Evolutionary conservation across 2,329 filamentous ascomycete genomes (phyloP), one percentile per base, ranked within the genome.

Genomic region (Cadophora malorum): DNA sequence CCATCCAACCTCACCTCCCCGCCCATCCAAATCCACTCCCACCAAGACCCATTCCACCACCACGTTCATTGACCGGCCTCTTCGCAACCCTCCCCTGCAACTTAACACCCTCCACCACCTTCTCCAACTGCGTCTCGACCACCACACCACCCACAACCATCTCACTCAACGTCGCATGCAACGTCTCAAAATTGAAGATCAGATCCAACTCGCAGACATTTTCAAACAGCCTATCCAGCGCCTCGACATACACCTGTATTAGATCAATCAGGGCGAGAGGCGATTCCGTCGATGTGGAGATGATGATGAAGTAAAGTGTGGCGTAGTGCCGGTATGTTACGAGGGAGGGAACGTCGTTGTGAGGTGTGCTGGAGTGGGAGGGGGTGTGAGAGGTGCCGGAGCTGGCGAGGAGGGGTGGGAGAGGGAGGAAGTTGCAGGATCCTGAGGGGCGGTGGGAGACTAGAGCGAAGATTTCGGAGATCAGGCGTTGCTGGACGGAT

Each of bases 241-340:
- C 90, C 81, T 99, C 96, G 71, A 99, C 96, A 76, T 97, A 99
- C 69, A 99, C 96, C 81, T 99, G 96, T 72, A 99, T 98, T 65
- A 99, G 83, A 80, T 99, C 96, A 70, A 99, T 94, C 28, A 99
- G 86, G 0, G 96, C 96, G 3, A 99, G 90, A 0, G 96, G 96
- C 0, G 93, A 97, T 81, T 99, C 96, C 68, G 96, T 97, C 5
- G 94, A 93, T 4, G 96, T 99, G 45, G 91, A 96, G 77, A 99
- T 99, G 79, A 99, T 85, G 80, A 99, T 99, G 83, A 99, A 99
- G 82, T 96, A 98, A 70, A 99, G 91, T 0, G 96, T 99, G 10
- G 96, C 96, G 78, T 98, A 99, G 85, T 97, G 93, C 67, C 96
- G 93, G 85, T 99, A 99, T 9, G 96, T 98, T 56, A 99, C 94